Conservation (phyloP, 495 filamentous ascomycete genomes). For the Aspergillus funiculosus region DNA sequence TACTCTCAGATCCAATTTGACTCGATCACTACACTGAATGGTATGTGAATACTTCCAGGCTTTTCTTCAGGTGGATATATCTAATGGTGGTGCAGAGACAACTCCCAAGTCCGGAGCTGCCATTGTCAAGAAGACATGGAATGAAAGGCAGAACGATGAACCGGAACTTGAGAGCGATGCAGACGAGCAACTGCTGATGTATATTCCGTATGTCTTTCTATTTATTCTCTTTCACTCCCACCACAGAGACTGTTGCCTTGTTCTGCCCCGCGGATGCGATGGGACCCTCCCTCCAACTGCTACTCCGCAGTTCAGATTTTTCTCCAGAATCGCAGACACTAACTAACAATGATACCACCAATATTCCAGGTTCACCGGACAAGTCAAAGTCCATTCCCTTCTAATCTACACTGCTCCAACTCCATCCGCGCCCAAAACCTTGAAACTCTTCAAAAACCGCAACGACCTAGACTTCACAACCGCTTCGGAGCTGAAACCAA, state of each 20-base stretch:
- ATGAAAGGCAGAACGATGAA: conserved; percentile 61
- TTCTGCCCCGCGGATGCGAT: too few relatives aligned
- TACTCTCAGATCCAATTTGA: conserved; percentile 91
- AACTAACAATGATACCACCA: conserved; percentile 5
- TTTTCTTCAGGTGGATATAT: background rate
- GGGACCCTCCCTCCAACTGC: background rate
- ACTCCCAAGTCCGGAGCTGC: conserved; percentile 59
- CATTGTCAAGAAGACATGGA: conserved; percentile 87
- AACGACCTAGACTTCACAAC: conserved; percentile 78
- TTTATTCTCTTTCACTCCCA: conserved; percentile 4
- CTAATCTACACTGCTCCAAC: conserved; percentile 71
- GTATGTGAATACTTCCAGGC: conserved; percentile 15
- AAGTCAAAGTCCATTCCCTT: conserved; percentile 85
- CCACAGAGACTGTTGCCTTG: too few relatives aligned
- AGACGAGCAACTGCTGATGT: conserved; percentile 90
- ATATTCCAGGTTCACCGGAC: conserved; percentile 73
- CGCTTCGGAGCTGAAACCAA: conserved; percentile 62
- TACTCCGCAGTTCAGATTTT: too few relatives aligned
- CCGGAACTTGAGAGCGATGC: conserved; percentile 77
- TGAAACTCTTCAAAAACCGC: conserved; percentile 80
- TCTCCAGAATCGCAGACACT: too few relatives aligned
- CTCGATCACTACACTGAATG: conserved; percentile 79
- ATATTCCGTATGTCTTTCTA: conserved; percentile 68
- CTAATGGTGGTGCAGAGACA: conserved; percentile 42
- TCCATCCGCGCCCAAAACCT: conserved; percentile 65